Conservation (phyloP, 2,329 filamentous ascomycete species). For the Paracorniculantispora psalliotae region DNA sequence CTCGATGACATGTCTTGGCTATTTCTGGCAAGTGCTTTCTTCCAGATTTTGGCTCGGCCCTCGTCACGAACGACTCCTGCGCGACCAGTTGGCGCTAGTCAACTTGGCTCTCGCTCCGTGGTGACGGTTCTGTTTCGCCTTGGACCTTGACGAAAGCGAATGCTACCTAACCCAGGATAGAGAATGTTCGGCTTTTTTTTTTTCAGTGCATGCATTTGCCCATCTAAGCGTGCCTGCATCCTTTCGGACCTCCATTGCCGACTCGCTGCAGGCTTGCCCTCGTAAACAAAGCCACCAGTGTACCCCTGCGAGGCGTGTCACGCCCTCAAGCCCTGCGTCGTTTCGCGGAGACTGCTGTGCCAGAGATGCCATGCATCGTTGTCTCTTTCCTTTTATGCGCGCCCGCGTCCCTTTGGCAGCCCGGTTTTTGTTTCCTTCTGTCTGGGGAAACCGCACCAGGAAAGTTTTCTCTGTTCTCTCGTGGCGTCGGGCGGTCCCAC, state of each 20-base stretch:
- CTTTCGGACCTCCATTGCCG: not conserved
- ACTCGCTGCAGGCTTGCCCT: not conserved
- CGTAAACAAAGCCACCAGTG: not conserved
- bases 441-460: not conserved
- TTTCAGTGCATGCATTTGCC: not conserved
- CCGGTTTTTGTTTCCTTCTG: not conserved
- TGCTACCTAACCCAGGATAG: not conserved
- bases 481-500: not conserved
- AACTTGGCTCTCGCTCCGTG: not conserved
- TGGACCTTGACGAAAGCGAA: no score
- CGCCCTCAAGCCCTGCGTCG: not conserved
- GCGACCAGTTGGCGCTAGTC: not conserved
- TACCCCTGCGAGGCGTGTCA: not conserved
- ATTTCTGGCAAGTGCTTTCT: not conserved
- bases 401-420: not conserved
- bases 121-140: not conserved
- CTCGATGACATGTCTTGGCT: not conserved
- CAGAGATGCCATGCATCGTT: not conserved
- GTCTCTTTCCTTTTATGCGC: not conserved
- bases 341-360: not conserved
- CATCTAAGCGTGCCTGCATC: not conserved
- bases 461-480: not conserved
- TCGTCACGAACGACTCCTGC: not conserved
- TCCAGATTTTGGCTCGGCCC: not conserved
- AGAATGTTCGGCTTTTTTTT: not conserved